Evolutionary conservation across 2,329 filamentous ascomycete species (phyloP).

Genomic region (Trichoderma sp.): DNA sequence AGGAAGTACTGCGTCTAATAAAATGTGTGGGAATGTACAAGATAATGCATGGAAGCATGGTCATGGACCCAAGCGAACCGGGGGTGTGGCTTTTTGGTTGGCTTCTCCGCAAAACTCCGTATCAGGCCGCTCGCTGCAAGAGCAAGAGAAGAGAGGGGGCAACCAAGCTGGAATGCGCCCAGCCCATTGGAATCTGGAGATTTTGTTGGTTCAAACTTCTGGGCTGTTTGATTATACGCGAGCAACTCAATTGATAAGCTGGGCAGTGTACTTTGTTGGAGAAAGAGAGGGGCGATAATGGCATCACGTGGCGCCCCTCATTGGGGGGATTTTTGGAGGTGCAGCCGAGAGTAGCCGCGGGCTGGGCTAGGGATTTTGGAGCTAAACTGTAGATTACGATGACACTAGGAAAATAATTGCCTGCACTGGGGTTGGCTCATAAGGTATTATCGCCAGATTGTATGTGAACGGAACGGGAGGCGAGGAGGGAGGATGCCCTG

Average conservation of each 20-base stretch:
- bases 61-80: background rate
- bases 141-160: background rate
- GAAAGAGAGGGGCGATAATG: slow-evolving; percentile 16
- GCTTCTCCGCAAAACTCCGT: slow-evolving; percentile 20
- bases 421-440: background rate
- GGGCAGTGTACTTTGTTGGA: background rate
- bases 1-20: background rate
- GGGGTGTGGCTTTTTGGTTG: background rate
- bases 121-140: slow-evolving; percentile 19
- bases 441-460: no score
- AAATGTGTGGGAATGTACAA: background rate
- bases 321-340: background rate
- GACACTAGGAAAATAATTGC: background rate
- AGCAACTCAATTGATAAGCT: background rate
- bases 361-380: slow-evolving; percentile 3
- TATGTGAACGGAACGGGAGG: background rate
- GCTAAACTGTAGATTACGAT: background rate
- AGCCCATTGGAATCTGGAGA: background rate
- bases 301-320: slow-evolving; percentile 27
- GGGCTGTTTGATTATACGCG: background rate
- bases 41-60: background rate
- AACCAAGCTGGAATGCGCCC: background rate
- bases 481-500: background rate
- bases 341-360: slow-evolving; percentile 28
- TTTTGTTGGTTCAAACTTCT: background rate